phyloP scores from a whole-genome alignment of 192 early-diverging fungal genomes.

The Coemansia sp. region DNA sequence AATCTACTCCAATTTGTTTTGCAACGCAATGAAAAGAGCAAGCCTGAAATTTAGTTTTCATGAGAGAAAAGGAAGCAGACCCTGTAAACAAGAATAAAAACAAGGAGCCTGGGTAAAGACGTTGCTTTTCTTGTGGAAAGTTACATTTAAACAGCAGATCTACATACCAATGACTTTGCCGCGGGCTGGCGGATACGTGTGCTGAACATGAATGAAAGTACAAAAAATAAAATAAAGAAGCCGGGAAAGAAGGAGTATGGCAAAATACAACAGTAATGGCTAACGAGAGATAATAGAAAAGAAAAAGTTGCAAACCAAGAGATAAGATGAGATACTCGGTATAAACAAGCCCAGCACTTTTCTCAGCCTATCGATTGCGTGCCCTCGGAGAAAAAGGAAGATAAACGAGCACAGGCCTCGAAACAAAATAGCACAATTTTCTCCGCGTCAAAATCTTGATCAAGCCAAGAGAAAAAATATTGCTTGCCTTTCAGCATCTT shows the following conservation, averaged over 20 bases:
- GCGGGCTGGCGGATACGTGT: slow-evolving; percentile 34
- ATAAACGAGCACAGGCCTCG: background rate
- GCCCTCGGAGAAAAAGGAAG: background rate
- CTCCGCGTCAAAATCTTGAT: too few relatives aligned
- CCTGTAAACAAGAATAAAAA: too few relatives aligned
- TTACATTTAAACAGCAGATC: background rate
- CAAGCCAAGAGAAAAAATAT: too few relatives aligned
- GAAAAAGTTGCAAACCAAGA: background rate
- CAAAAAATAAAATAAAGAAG: slow-evolving; percentile 3
- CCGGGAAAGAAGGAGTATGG: background rate
- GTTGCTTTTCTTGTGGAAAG: background rate
- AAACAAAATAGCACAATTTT: too few relatives aligned
- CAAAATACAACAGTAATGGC: slow-evolving; percentile 5
- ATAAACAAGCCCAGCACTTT: too few relatives aligned
- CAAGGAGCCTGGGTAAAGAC: too few relatives aligned
- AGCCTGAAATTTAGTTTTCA: slow-evolving; percentile 5
- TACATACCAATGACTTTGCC: slow-evolving; percentile 43
- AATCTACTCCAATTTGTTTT: too few relatives aligned
- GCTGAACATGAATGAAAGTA: slow-evolving; percentile 32
- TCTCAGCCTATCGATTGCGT: background rate
- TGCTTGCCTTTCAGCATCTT: too few relatives aligned
- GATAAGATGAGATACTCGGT: background rate
- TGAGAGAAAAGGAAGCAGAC: too few relatives aligned
- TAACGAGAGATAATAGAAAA: background rate
- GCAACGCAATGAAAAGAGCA: too few relatives aligned